Percentiles rank a stretch among this genome's conserved stretches.
Evolutionary conservation across 805 yeast genomes (phyloP).

Genomic region (Saccharomycopsis sp.): DNA sequence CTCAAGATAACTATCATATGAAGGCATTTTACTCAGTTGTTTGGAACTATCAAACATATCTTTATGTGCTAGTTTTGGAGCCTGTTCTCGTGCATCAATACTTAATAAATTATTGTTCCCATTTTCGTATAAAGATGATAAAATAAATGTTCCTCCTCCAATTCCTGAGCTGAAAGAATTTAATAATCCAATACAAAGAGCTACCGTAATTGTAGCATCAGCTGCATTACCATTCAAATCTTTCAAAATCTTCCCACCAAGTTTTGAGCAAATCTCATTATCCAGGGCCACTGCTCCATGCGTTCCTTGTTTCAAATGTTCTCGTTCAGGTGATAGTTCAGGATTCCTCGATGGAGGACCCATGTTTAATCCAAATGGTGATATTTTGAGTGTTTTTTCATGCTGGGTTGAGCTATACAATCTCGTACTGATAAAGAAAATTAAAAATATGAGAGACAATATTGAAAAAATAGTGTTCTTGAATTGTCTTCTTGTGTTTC

Average conservation of each 20-base stretch:
- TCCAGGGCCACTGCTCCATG: constrained; percentile 63
- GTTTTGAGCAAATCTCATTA: constrained; percentile 46
- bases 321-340: constrained; percentile 31
- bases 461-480: no score
- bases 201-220: constrained; percentile 84
- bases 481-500: no score
- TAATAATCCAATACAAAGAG: constrained; percentile 77
- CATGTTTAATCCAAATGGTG: constrained; percentile 18
- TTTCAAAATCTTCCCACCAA: constrained; percentile 48
- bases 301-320: constrained; percentile 30
- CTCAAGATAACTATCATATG: constrained; percentile 14
- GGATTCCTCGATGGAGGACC: constrained; percentile 18
- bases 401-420: no score
- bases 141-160: constrained; percentile 85
- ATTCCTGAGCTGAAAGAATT: constrained; percentile 81
- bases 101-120: constrained; percentile 38
- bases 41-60: constrained; percentile 43
- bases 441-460: no score
- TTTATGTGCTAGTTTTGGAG: constrained; percentile 53
- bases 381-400: no score
- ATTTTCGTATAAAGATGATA: constrained; percentile 26
- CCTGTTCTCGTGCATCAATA: constrained; percentile 84
- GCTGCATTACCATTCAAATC: constrained; percentile 71
- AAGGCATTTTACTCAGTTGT: background rate
- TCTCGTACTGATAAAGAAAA: no score